Evolutionary conservation across 768 basidiomycete species (phyloP), one percentile per base, ranked within the genome.

Genomic region (Infundibulicybe gibba): DNA sequence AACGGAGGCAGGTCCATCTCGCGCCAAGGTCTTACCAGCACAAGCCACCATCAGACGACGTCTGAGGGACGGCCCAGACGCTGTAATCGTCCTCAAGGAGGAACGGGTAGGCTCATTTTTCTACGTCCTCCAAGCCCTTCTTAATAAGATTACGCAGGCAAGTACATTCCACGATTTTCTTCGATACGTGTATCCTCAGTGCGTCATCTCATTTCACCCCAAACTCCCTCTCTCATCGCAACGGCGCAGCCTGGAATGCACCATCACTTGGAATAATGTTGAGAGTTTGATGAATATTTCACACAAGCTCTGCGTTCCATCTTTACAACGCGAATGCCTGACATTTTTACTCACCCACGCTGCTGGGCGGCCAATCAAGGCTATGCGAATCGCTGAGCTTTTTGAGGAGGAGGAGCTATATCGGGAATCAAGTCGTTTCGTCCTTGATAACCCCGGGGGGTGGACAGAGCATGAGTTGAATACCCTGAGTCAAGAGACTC

Each of bases 241-340:
- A 25, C 4, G 33, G 17, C 38, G 21, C 55, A 90, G 87, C 53
- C 73, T 94, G 45, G 88, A 93, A 53, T 95, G 93, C 67, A 90
- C 90, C 8, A 93, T 95, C 45, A 87, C 90, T 0, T 97, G 94
- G 91, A 89, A 90, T 56, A 97, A 97, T 62, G 94, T 92, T 20
- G 92, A 91, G 56, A 85, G 86, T 34, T 76, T 92, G 35, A 87
- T 94, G 81, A 90, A 94, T 58, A 86, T 95, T 16, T 84, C 91
- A 2, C 83, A 90, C 65, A 94, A 93, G 60, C 81, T 95, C 46
- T 88, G 87, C 51, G 88, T 90, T 4, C 84, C 89, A 2, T 71
- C 87, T 2, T 73, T 97, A 34, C 88, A 91, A 59, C 77, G 78
- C 37, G 83, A 90, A 58, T 95, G 92, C 63, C 76, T 90, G 25